Base-by-base conservation (phyloP, 768 basidiomycete species). In the Saitozyma podzolica region DNA sequence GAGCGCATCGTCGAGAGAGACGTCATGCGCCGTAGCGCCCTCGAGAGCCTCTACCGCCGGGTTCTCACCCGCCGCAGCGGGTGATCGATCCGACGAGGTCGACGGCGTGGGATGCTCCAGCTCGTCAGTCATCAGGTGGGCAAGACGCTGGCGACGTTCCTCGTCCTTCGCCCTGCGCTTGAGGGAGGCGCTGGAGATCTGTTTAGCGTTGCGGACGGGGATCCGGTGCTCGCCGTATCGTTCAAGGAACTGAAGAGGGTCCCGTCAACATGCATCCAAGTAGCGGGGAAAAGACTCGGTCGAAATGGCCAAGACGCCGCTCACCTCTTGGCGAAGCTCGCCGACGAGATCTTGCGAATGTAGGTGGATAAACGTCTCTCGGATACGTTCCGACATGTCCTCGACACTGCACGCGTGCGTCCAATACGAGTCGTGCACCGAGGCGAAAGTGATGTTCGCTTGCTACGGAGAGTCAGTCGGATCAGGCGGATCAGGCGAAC, bases 351-450 rank as follows among this genome's bases (percentile, higher is more conserved):
- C 88, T 8, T 90, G 89, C 16, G 89, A 89, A 79, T 99, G 95
- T 14, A 98, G 84, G 0, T 89, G 86, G 61, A 98, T 89, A 79
- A 99, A 99, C 0, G 91, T 92, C 50, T 94, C 89, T 39, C 95
- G 89, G 71, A 98, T 95, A 69, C 90, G 84, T 52, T 82, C 83
- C 0, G 91, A 90, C 92, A 98, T 95, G 56, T 86, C 81, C 80
- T 96, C 91, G 58, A 97, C 88, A 67, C 84, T 85, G 50, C 82
- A 85, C 0, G 96, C 89, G 75, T 99, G 96, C 4, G 95, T 97
- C 96, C 96, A 99, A 81, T 97, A 99, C 0, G 96, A 98, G 76
- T 99, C 96, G 75, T 99, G 96, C 10, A 99, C 96, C 0, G 92
- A 90, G 0, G 95, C 94, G 78, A 97, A 98, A 0, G 88, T 87